Base-by-base conservation (phyloP, 2,329 filamentous ascomycete species). In the Cladosporium oxysporum region DNA sequence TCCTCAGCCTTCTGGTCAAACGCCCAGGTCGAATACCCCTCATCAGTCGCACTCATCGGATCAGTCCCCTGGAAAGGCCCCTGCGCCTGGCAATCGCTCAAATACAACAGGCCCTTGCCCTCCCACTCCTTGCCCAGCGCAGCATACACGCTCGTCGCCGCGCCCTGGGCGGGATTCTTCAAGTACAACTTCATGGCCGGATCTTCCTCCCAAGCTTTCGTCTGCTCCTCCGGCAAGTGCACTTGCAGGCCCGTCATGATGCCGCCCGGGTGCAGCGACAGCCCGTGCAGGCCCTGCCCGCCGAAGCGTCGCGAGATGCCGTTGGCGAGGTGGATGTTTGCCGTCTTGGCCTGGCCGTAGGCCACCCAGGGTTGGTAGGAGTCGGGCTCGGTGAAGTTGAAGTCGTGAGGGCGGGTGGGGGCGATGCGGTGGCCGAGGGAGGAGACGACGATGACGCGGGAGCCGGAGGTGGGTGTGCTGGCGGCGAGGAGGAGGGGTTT, bases 271-370 rank as follows among this genome's bases (percentile, higher is more conserved):
- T 84, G 81, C 6, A 84, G 64, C 23, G 77, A 77, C 18, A 75
- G 71, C 0, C 35, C 33, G 8, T 31, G 23, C 6, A 44, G 57
- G 16, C n/a, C 6, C 81, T 80, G 4, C 0, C 71, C 23, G 3
- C 80, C 82, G 69, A 84, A 85, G 1, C 76, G 78, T 0, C 83
- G 78, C 31, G 86, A 83, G n/a, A 87, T 78, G 64, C 83, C 78
- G 68, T 83, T 85, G 2, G 84, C 80, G 62, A 83, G 80, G 69
- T 79, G 83, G 26, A 86, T 79, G 66, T 83, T 68, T 47, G 64
- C 72, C 72, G 69, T 71, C 58, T 73, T 73, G 47, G 68, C 47
- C 53, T 69, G 67, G 33, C 66, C 67, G 55, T 71, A 70, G n/a
- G 68, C 65, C 18, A 66, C 37, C 52, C 66, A 55, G 28, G 68